Conservation (phyloP, 2,329 filamentous ascomycete genomes). For the Monascus ruber region DNA sequence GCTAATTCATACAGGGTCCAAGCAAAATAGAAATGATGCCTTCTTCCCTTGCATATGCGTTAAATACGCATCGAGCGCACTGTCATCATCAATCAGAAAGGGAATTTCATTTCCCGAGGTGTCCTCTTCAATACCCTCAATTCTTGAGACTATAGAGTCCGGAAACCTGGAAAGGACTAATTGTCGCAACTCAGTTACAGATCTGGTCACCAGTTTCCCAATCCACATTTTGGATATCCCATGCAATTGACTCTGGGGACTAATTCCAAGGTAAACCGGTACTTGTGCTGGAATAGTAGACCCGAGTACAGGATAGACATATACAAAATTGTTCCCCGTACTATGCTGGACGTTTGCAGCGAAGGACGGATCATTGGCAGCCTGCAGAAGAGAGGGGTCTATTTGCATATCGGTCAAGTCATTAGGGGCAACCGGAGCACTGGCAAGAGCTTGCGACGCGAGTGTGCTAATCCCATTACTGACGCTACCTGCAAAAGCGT, state of each 20-base stretch:
- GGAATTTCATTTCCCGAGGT: conserved; percentile 49
- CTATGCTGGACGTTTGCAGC: conserved; percentile 24
- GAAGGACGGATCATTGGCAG: conserved; percentile 40
- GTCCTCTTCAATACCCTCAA: conserved; percentile 57
- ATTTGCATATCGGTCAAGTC: conserved; percentile 48
- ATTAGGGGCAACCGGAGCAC: conserved; percentile 24
- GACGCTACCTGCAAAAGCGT: conserved; percentile 15
- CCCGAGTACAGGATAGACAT: conserved; percentile 27
- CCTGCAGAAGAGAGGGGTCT: conserved; percentile 50
- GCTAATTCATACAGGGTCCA: conserved; percentile 15
- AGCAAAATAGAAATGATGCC: conserved; percentile 40
- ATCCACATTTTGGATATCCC: conserved; percentile 48
- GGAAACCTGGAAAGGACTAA: conserved; percentile 51
- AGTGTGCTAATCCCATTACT: conserved; percentile 32
- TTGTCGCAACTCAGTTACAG: conserved; percentile 52
- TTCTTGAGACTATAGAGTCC: conserved; percentile 45
- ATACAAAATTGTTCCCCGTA: conserved; percentile 19
- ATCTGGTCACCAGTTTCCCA: conserved; percentile 47
- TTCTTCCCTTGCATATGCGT: conserved; percentile 49
- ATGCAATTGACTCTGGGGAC: conserved; percentile 49
- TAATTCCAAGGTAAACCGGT: conserved; percentile 58
- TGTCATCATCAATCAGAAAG: conserved; percentile 57
- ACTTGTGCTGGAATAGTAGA: conserved; percentile 28
- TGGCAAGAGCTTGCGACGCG: conserved; percentile 34
- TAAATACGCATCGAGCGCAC: conserved; percentile 62